These are phyloP conservation scores for Mrakia gelida DNA, from an alignment of 768 basidiomycete species.

Conservation along the genomic window DNA sequence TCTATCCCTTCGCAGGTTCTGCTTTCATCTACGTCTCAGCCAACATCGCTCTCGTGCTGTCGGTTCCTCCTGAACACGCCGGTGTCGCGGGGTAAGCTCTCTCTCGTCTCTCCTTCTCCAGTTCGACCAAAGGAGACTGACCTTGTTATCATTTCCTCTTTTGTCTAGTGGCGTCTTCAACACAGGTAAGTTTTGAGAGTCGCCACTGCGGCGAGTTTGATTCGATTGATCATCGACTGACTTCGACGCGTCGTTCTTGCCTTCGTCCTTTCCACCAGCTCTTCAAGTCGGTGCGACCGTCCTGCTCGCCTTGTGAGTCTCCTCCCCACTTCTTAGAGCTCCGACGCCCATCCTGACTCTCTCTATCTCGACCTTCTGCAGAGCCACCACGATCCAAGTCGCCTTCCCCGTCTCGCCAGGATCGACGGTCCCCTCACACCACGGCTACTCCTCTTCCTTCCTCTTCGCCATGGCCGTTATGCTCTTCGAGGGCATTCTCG, in stretches of 20 bases:
- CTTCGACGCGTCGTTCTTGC: too few species aligned
- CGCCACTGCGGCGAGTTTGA: too few species aligned
- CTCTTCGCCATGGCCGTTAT: background rate
- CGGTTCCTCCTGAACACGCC: constrained; percentile 4
- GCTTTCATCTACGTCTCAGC: constrained; percentile 1
- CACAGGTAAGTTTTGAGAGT: background rate
- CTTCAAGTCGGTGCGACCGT: constrained; percentile 9
- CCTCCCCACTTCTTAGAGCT: too few species aligned
- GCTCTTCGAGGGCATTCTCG: background rate
- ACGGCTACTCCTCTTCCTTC: background rate
- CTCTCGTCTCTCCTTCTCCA: background rate
- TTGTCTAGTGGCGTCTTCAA: constrained; percentile 6
- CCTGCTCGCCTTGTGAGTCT: background rate
- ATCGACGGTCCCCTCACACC: background rate
- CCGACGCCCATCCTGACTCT: background rate
- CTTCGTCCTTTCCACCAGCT: background rate
- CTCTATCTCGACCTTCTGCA: background rate
- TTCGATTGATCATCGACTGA: too few species aligned
- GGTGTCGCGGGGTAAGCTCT: background rate
- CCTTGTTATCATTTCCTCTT: background rate
- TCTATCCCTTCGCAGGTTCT: background rate
- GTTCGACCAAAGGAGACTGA: background rate
- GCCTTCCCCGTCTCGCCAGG: background rate
- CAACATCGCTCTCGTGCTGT: constrained; percentile 10
- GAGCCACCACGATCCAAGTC: background rate